These are phyloP conservation scores for Claviceps humidiphila DNA, from an alignment of 2,329 filamentous ascomycete species.

Conservation along the genomic window DNA sequence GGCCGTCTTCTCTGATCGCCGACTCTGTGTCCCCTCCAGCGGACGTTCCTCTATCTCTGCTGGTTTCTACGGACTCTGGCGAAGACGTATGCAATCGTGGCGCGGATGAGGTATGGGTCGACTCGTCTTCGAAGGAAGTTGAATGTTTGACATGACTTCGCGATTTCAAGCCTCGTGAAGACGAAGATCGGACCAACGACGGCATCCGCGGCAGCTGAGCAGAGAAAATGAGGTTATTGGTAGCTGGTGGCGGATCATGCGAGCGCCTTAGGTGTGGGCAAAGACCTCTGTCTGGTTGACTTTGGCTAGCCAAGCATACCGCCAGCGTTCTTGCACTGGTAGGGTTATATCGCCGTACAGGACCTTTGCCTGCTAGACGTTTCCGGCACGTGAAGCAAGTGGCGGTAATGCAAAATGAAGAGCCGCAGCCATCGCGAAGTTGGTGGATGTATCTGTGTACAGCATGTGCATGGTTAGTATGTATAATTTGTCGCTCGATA, in stretches of 20 bases:
- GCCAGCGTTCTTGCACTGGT: conserved; percentile 73
- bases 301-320: conserved; percentile 65
- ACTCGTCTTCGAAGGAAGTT: neutral
- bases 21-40: neutral
- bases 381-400: conserved; percentile 73
- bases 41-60: neutral
- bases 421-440: conserved; percentile 68
- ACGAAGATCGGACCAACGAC: neutral
- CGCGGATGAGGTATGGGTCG: neutral
- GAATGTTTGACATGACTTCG: neutral
- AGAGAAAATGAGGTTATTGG: conserved; percentile 34
- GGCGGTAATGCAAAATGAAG: conserved; percentile 52
- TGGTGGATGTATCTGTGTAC: conserved; percentile 58
- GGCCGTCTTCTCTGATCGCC: neutral
- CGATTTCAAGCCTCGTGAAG: neutral
- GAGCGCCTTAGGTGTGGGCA: conserved; percentile 41
- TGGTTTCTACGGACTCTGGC: conserved; percentile 2
- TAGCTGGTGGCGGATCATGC: conserved; percentile 29
- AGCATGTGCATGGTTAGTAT: neutral
- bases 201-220: conserved; percentile 11
- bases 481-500: neutral
- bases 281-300: conserved; percentile 58
- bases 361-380: conserved; percentile 50
- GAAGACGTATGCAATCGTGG: neutral
- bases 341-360: conserved; percentile 65